A percentile compares a stretch with the other conserved stretches of the same genome.
These are phyloP conservation scores for Candida manassasensis DNA, from an alignment of 805 yeast genomes.

Conservation along the genomic window DNA sequence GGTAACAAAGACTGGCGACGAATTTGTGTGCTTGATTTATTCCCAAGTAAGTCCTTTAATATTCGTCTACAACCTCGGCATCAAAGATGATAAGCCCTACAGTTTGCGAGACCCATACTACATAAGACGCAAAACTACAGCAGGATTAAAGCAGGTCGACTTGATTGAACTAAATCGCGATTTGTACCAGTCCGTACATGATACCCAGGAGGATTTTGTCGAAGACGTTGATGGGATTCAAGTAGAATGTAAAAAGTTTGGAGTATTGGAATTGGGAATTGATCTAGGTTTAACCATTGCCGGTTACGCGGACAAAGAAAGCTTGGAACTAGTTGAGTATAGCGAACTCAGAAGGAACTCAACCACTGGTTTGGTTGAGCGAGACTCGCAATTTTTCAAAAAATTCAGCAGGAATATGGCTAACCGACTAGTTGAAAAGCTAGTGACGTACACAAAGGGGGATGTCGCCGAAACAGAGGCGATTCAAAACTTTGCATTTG, in stretches of 20 bases:
- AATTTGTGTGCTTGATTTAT: slow-evolving; percentile 22
- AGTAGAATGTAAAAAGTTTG: slow-evolving; percentile 6
- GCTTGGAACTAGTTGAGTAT: slow-evolving; percentile 1
- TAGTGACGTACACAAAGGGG: background rate
- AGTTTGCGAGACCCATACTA: slow-evolving; percentile 29
- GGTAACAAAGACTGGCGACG: slow-evolving; percentile 19
- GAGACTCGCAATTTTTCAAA: slow-evolving; percentile 5
- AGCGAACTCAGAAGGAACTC: slow-evolving; percentile 3
- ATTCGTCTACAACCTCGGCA: slow-evolving; percentile 30
- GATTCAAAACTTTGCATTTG: slow-evolving; percentile 26
- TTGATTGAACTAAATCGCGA: slow-evolving; percentile 7
- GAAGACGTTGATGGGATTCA: slow-evolving; percentile 7
- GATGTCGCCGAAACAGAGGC: background rate
- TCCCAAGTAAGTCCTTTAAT: slow-evolving; percentile 26
- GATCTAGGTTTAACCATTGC: slow-evolving; percentile 12
- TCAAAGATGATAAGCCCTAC: slow-evolving; percentile 21
- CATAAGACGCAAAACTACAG: slow-evolving; percentile 9
- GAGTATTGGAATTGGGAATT: slow-evolving; percentile 16
- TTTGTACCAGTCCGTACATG: background rate
- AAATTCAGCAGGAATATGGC: slow-evolving; percentile 3
- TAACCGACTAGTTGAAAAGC: background rate
- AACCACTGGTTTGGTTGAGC: background rate
- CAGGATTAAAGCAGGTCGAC: slow-evolving; percentile 12
- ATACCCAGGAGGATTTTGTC: slow-evolving; percentile 6
- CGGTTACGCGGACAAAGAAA: slow-evolving; percentile 7